Evolutionary conservation across 257 asterid genomes (phyloP), one percentile per base, ranked within the genome.

Genomic region (Solanum chiquidenum): DNA sequence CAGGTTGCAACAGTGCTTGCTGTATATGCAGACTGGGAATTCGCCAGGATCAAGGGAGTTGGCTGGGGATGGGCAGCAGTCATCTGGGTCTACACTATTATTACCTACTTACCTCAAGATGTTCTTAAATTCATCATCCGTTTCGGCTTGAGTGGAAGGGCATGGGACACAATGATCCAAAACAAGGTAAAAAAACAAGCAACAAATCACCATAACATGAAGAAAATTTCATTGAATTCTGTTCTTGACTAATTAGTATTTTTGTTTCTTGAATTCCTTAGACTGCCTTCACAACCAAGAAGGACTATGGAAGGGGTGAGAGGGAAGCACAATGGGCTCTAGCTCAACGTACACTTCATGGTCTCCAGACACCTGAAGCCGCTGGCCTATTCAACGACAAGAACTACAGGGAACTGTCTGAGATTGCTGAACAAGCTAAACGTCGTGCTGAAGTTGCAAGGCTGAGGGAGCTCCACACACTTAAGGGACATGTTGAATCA

Each of bases 31-130:
- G 38, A 83, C 86, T 96, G 98, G 98, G 90, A 79, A 77, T 96
- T 96, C 6, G 96, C 96, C 27, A 94, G 98, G 87, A 91, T 96
- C 87, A 77, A 90, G 72, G 98, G 98, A 44, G 89, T 96, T 74
- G 98, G 98, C 73, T 96, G 98, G 98, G 96, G 94, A 33, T 96
- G 98, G 98, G 98, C 92, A 18, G 97, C 96, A 88, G 93, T 90
- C 52, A 94, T 95, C 86, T 96, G 98, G 98, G 84, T 95, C 75
- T 95, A 72, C 91, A 96, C 95, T 80, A 46, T 93, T 14, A 23
- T 94, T 90, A 96, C 98, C 23, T 96, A 96, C 86, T 77, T 96
- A 88, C 98, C 98, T 68, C 98, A 93, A 16, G 98, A 96, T 90
- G 64, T 96, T 74, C 94, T 95, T 90, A 96, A 96, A 93, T 96